A percentile compares a stretch with the other conserved stretches of the same genome.
Conservation (phyloP, 495 filamentous ascomycete genomes). For the Penicillium riverlandense region DNA sequence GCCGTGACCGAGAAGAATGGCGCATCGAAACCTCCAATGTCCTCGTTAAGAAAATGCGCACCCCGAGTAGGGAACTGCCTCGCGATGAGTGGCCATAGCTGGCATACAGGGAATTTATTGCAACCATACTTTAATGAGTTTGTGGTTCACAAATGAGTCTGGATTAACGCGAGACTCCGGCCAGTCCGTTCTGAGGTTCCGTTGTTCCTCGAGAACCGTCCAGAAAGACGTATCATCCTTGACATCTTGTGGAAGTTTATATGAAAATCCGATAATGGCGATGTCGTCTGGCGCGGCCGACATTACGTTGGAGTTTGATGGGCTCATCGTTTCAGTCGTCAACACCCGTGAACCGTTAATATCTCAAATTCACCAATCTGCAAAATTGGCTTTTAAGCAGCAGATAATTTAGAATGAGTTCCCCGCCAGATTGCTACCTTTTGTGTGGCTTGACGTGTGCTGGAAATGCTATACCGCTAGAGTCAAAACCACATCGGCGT, state of each 20-base stretch:
- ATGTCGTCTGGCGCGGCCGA: background rate
- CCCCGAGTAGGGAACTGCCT: slow-evolving; percentile 3
- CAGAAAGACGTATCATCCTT: slow-evolving; percentile 24
- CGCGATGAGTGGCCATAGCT: background rate
- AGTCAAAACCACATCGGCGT: no score
- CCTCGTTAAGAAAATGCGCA: slow-evolving; percentile 29
- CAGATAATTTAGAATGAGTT: no score
- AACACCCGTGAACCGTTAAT: no score
- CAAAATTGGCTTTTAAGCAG: no score
- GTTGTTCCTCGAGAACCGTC: slow-evolving; percentile 21
- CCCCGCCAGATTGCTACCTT: no score
- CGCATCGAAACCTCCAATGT: slow-evolving; percentile 30
- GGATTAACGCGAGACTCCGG: slow-evolving; percentile 19
- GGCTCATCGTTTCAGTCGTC: no score
- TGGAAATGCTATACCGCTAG: no score
- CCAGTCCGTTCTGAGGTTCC: slow-evolving; percentile 27
- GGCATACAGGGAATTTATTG: no score
- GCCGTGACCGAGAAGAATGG: slow-evolving; percentile 44
- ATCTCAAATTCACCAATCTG: no score
- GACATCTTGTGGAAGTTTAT: slow-evolving; percentile 25
- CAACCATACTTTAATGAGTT: background rate
- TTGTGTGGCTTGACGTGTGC: no score
- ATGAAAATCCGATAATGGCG: slow-evolving; percentile 31
- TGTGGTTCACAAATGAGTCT: slow-evolving; percentile 13
- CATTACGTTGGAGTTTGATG: no score